phyloP scores from a whole-genome alignment of 257 asterid species.

The Anisodus tanguticus region DNA sequence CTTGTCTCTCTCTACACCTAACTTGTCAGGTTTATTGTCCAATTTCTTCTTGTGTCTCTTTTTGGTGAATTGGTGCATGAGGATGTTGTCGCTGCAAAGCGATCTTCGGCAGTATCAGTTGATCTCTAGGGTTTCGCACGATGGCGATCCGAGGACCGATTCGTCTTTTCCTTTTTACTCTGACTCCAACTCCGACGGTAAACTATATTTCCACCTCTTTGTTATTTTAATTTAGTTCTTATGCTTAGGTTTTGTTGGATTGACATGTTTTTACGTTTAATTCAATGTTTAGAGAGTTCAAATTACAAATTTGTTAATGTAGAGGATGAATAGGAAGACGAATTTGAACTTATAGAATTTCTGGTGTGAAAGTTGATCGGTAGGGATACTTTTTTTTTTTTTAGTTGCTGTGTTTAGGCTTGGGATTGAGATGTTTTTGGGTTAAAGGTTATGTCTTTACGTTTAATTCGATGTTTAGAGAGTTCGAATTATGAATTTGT shows the following conservation, averaged over 20 bases:
- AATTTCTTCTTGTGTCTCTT: no score
- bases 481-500: neutral
- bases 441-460: neutral
- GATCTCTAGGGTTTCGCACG: constrained; percentile 59
- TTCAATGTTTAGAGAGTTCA: neutral
- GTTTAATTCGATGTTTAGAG: neutral
- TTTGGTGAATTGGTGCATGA: neutral
- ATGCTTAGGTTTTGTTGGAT: neutral
- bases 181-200: constrained; percentile 68
- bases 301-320: neutral
- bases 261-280: neutral
- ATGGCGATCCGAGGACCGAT: constrained; percentile 47
- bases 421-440: neutral
- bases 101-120: constrained; percentile 74
- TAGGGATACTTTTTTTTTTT: neutral
- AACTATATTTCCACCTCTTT: neutral
- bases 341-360: neutral
- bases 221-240: neutral
- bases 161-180: constrained; percentile 37
- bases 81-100: constrained; percentile 91
- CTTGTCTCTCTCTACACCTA: no score
- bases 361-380: neutral
- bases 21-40: no score
- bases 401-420: neutral
- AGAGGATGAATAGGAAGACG: neutral